phyloP scores from a whole-genome alignment of 2,329 filamentous ascomycete species.

The Exophiala phaeomuriformis region DNA sequence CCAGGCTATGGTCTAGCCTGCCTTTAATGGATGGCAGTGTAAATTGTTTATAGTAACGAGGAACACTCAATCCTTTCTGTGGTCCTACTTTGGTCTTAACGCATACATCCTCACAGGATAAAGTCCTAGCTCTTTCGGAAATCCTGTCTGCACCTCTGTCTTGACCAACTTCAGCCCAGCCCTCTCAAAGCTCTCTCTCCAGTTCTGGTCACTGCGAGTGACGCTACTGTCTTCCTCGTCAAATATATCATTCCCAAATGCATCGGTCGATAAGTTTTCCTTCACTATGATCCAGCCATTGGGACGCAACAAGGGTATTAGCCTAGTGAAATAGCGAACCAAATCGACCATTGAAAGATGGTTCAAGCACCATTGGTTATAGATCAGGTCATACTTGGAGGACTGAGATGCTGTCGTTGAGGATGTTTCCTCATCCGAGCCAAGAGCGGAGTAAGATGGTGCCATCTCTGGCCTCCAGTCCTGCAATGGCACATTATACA shows the following conservation, averaged over 20 bases:
- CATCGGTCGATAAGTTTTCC: slow-evolving; percentile 63
- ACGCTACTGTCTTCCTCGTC: slow-evolving; percentile 71
- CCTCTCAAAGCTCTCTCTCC: slow-evolving; percentile 59
- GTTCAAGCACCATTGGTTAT: slow-evolving; percentile 85
- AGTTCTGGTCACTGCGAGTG: slow-evolving; percentile 68
- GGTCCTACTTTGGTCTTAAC: slow-evolving; percentile 47
- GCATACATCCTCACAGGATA: slow-evolving; percentile 75
- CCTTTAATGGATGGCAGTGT: too few species aligned
- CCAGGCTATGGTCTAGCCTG: too few species aligned
- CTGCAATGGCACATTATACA: slow-evolving; percentile 18
- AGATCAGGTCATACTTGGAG: slow-evolving; percentile 69
- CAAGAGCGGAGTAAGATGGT: slow-evolving; percentile 6
- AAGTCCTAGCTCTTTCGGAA: slow-evolving; percentile 55
- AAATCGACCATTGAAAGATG: slow-evolving; percentile 72
- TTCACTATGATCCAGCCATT: slow-evolving; percentile 59
- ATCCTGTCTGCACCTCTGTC: slow-evolving; percentile 65
- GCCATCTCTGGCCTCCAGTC: slow-evolving; percentile 11
- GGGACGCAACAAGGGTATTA: slow-evolving; percentile 44
- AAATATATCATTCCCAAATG: slow-evolving; percentile 56
- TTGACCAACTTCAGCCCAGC: slow-evolving; percentile 62
- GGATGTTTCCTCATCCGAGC: slow-evolving; percentile 49
- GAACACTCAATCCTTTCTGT: neutral
- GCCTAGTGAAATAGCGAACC: slow-evolving; percentile 57
- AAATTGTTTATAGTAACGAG: neutral
- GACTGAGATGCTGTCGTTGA: slow-evolving; percentile 64